Conservation (phyloP, 1,139 yeast species). For the Debaryomycetaceae sp. region DNA sequence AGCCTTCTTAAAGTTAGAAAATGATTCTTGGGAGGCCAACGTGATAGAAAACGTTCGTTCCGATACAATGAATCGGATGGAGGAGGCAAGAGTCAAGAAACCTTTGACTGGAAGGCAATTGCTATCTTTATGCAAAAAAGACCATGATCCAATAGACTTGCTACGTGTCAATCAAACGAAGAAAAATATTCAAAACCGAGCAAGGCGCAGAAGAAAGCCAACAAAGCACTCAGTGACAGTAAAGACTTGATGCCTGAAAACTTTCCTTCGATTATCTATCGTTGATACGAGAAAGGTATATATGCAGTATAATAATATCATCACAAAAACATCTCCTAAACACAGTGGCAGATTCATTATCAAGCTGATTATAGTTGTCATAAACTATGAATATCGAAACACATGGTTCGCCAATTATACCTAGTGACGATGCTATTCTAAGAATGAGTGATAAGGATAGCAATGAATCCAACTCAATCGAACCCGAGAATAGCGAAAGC, state of each 20-base stretch:
- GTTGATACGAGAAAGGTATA: not conserved
- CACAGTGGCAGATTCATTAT: not conserved
- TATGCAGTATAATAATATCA: not conserved
- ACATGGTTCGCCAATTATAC: not conserved
- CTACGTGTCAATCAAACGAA: slow-evolving; percentile 1
- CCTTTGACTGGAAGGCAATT: slow-evolving; percentile 6
- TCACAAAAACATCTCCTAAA: not conserved
- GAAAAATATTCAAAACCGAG: no score
- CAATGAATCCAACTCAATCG: not conserved
- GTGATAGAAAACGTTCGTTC: not conserved
- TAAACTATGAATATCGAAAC: not conserved
- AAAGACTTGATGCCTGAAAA: not conserved
- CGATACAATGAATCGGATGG: not conserved
- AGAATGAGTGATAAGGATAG: not conserved
- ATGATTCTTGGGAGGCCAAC: not conserved
- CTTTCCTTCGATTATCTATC: not conserved
- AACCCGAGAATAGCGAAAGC: not conserved
- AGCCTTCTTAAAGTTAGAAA: not conserved
- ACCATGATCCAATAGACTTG: slow-evolving; percentile 17
- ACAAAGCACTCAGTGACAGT: not conserved
- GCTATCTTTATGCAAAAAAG: slow-evolving; percentile 8
- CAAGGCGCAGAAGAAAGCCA: no score
- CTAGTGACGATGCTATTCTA: not conserved
- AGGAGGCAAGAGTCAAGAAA: not conserved
- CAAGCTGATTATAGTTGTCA: not conserved